Conservation (phyloP, 768 basidiomycete species). For the Calocybe gangraenosa region DNA sequence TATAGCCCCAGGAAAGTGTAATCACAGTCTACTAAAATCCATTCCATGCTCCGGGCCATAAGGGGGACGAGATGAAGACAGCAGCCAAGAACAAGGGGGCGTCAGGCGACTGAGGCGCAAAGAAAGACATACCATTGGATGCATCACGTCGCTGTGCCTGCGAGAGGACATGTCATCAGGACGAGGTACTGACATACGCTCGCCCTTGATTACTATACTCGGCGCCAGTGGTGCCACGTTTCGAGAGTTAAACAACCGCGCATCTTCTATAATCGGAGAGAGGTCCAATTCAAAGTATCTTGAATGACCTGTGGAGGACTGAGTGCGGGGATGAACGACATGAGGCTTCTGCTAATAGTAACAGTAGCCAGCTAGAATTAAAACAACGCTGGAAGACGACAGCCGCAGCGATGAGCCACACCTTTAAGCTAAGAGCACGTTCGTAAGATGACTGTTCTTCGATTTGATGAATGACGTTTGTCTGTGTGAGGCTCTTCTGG, state of each 20-base stretch:
- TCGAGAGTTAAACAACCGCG: not conserved
- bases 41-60: no score
- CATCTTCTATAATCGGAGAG: conserved; percentile 14
- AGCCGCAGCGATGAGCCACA: not conserved
- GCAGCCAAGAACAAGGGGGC: no score
- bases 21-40: no score
- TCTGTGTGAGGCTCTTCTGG: no score
- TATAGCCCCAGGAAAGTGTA: no score
- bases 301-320: conserved; percentile 9
- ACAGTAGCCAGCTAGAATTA: not conserved
- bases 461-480: no score
- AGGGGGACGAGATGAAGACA: no score
- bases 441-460: no score
- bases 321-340: conserved; percentile 2
- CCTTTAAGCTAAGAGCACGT: no score
- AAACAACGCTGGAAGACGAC: not conserved
- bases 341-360: not conserved
- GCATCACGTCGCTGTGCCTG: not conserved
- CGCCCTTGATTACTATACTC: conserved; percentile 6
- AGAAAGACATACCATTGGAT: conserved; percentile 4
- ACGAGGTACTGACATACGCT: not conserved
- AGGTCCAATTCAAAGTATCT: conserved; percentile 13
- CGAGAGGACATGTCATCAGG: no score
- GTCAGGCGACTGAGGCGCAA: not conserved
- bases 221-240: conserved; percentile 1